A percentile compares a stretch with the other conserved stretches of the same genome.
These are phyloP conservation scores for Lithocarpus polystachyus DNA, from an alignment of 306 rosid genomes.

Conservation along the genomic window DNA sequence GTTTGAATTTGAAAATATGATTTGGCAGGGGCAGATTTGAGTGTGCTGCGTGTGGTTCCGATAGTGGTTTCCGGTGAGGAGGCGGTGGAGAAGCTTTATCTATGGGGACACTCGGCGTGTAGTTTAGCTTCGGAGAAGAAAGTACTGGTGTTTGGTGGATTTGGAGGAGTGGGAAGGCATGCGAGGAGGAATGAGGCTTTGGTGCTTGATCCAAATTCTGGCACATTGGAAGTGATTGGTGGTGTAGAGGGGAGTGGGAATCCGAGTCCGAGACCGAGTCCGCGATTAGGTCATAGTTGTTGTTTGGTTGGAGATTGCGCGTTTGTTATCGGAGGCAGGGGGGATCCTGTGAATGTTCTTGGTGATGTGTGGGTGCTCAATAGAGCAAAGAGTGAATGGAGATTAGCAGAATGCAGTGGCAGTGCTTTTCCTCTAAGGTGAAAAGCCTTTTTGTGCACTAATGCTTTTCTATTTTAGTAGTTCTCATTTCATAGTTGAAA, in stretches of 20 bases:
- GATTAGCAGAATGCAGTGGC: constrained; percentile 48
- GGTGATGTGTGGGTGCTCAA: constrained; percentile 69
- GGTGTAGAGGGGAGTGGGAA: constrained; percentile 17
- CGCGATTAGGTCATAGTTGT: constrained; percentile 75
- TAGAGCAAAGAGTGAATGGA: constrained; percentile 54
- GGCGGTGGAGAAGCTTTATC: constrained; percentile 61
- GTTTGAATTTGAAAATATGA: constrained; percentile 74
- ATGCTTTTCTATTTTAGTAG: neutral
- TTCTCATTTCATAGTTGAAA: neutral
- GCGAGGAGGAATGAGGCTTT: constrained; percentile 64
- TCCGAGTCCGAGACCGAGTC: constrained; percentile 48
- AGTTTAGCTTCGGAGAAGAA: constrained; percentile 28
- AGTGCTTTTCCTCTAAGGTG: constrained; percentile 72
- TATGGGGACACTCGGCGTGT: constrained; percentile 91
- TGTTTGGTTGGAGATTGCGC: constrained; percentile 57
- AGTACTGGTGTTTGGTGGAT: constrained; percentile 77
- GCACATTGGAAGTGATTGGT: constrained; percentile 39
- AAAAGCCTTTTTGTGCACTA: neutral
- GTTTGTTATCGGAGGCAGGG: constrained; percentile 87
- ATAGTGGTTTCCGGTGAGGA: constrained; percentile 65
- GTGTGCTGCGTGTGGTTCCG: constrained; percentile 46
- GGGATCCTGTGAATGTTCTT: constrained; percentile 75
- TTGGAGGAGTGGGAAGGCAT: constrained; percentile 94
- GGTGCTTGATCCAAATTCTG: constrained; percentile 54
- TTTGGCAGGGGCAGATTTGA: constrained; percentile 73